A percentile compares a stretch with the other conserved stretches of the same genome.
These are phyloP conservation scores for Cryptococcus hybrid DNA, from an alignment of 1,284 basidiomycete genomes.

Conservation along the genomic window DNA sequence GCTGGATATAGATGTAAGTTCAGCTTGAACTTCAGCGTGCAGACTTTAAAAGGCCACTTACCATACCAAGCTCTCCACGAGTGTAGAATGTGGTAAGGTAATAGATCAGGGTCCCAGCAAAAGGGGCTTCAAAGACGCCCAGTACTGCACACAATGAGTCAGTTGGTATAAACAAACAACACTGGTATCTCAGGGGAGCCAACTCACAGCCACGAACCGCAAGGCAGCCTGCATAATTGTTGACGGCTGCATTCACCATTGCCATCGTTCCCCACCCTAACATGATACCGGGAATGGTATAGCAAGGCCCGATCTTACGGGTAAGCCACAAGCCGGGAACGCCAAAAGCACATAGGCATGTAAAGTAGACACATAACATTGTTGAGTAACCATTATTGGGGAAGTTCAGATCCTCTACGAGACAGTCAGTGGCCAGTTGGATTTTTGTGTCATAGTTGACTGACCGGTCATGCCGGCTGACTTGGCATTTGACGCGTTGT, in stretches of 20 bases:
- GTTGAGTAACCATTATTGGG: slow-evolving; percentile 9
- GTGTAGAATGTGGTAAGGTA: slow-evolving; percentile 51
- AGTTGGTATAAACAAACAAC: neutral
- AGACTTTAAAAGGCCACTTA: no score
- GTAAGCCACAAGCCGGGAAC: slow-evolving; percentile 13
- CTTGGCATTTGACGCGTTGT: slow-evolving; percentile 17
- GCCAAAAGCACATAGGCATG: slow-evolving; percentile 12
- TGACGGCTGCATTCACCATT: slow-evolving; percentile 17
- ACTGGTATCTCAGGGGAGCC: neutral
- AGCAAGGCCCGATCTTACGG: slow-evolving; percentile 14
- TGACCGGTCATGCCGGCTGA: slow-evolving; percentile 6
- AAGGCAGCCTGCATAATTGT: slow-evolving; percentile 7
- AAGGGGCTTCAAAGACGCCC: slow-evolving; percentile 9
- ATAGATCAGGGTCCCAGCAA: slow-evolving; percentile 16
- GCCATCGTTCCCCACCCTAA: slow-evolving; percentile 17
- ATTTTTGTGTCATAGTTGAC: no score
- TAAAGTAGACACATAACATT: slow-evolving; percentile 18
- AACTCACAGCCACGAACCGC: slow-evolving; percentile 10
- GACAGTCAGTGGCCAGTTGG: no score
- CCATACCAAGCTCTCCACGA: slow-evolving; percentile 54
- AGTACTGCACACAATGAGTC: neutral
- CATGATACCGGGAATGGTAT: slow-evolving; percentile 21
- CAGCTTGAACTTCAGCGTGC: no score
- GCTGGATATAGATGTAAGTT: slow-evolving; percentile 13
- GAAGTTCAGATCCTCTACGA: slow-evolving; percentile 7